phyloP scores from a whole-genome alignment of 352 stramenopile genomes.

The Globisporangium canariense region DNA sequence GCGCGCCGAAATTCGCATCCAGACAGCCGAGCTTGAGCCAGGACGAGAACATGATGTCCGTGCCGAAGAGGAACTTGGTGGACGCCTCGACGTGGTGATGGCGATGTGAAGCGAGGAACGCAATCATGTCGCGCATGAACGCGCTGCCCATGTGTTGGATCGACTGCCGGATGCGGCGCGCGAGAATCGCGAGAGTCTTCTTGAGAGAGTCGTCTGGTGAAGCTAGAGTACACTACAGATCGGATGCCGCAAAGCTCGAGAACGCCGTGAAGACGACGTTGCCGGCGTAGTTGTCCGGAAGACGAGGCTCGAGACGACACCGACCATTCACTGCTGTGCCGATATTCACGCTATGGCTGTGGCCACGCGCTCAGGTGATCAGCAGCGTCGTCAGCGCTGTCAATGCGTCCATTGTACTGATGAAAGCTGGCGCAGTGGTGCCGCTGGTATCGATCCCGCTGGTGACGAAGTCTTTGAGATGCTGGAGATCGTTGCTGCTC shows the following conservation, averaged over 20 bases:
- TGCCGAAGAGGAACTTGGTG: constrained; percentile 18
- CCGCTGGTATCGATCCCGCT: neutral
- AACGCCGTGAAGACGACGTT: constrained; percentile 19
- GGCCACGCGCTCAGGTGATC: constrained; percentile 14
- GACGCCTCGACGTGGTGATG: constrained; percentile 6
- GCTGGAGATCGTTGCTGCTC: neutral
- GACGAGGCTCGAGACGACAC: neutral
- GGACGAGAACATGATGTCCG: constrained; percentile 19
- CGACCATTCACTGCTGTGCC: constrained; percentile 16
- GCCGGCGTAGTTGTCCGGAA: constrained; percentile 16
- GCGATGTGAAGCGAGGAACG: neutral
- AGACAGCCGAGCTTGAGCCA: constrained; percentile 12
- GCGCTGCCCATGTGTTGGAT: constrained; percentile 7
- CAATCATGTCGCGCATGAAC: constrained; percentile 18
- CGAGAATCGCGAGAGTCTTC: neutral
- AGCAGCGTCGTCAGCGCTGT: constrained; percentile 14
- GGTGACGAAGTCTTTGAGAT: constrained; percentile 5
- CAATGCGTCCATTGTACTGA: constrained; percentile 15
- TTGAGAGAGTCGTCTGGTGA: neutral
- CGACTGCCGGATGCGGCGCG: constrained; percentile 13
- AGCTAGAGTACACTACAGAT: neutral
- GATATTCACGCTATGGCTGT: constrained; percentile 8
- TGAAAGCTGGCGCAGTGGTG: neutral
- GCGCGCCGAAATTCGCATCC: constrained; percentile 11
- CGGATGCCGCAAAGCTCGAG: constrained; percentile 5